phyloP scores from a whole-genome alignment of 768 basidiomycete species.

The Psilocybe subaeruginosa region DNA sequence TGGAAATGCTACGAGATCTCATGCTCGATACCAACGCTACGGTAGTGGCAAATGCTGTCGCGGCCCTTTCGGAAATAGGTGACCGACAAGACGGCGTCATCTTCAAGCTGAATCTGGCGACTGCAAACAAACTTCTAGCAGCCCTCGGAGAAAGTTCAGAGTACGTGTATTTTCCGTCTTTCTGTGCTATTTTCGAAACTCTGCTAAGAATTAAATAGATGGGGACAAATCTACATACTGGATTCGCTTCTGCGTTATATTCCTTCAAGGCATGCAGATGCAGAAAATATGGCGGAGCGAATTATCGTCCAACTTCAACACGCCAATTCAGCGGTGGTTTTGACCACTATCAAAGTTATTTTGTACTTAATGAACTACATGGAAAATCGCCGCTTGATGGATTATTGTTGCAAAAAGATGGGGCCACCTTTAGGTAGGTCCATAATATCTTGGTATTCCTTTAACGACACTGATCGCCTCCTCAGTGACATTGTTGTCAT shows the following conservation, averaged over 20 bases:
- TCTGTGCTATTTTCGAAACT: slow-evolving; percentile 7
- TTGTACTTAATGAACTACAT: slow-evolving; percentile 99
- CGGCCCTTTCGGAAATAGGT: slow-evolving; percentile 94
- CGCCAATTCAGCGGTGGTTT: slow-evolving; percentile 98
- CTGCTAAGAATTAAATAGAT: slow-evolving; percentile 52
- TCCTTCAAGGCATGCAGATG: slow-evolving; percentile 86
- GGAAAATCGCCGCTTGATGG: slow-evolving; percentile 84
- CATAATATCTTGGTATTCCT: slow-evolving; percentile 2
- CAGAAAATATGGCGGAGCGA: slow-evolving; percentile 94
- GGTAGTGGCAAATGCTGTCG: slow-evolving; percentile 96
- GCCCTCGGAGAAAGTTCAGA: slow-evolving; percentile 97
- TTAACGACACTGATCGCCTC: slow-evolving; percentile 1
- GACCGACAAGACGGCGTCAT: slow-evolving; percentile 95
- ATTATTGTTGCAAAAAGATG: slow-evolving; percentile 96
- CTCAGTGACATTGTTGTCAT: slow-evolving; percentile 90
- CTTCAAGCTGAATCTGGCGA: slow-evolving; percentile 84
- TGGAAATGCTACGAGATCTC: slow-evolving; percentile 88
- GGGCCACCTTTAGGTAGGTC: slow-evolving; percentile 88
- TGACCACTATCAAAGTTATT: slow-evolving; percentile 96
- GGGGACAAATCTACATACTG: slow-evolving; percentile 98
- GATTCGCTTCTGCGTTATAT: slow-evolving; percentile 93
- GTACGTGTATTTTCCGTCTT: slow-evolving; percentile 52
- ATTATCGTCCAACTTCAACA: slow-evolving; percentile 93
- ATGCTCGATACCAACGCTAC: slow-evolving; percentile 95
- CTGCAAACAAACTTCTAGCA: slow-evolving; percentile 87